Evolutionary conservation across 2,329 filamentous ascomycete genomes (phyloP).

Genomic region (Podosphaera aphanis): DNA sequence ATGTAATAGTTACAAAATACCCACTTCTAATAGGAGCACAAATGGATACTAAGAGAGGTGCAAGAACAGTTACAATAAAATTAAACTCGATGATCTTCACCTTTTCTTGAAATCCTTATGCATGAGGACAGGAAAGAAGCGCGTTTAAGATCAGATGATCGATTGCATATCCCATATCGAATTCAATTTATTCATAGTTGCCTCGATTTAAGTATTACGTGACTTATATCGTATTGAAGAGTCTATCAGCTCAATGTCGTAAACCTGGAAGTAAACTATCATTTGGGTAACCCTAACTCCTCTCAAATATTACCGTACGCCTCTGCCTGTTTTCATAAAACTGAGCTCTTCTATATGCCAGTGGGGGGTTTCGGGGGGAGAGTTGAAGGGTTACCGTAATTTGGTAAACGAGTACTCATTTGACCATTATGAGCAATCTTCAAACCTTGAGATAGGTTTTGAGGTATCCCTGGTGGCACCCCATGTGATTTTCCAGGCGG

Average conservation of each 20-base stretch:
- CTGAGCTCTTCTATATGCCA: conserved; percentile 12
- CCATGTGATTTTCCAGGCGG: conserved; percentile 9
- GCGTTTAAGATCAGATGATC: conserved; percentile 22
- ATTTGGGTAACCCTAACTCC: conserved; percentile 15
- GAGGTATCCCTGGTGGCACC: conserved; percentile 10
- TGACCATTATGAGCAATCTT: conserved; percentile 12
- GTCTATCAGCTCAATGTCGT: conserved; percentile 14
- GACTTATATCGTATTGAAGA: conserved; percentile 4
- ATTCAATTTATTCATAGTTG: conserved; percentile 8
- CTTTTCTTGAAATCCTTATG: conserved; percentile 6
- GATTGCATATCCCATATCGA: conserved; percentile 16
- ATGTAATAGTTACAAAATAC: no score
- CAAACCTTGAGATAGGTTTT: conserved; percentile 9
- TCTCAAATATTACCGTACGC: conserved; percentile 17
- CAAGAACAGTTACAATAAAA: conserved; percentile 19
- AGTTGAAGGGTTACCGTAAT: conserved; percentile 29
- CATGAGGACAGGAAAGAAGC: conserved; percentile 17
- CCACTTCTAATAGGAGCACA: no score
- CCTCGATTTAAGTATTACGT: conserved; percentile 3
- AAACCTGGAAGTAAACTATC: conserved; percentile 13
- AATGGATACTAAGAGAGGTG: conserved; percentile 27
- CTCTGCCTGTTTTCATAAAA: conserved; percentile 12
- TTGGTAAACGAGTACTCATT: conserved; percentile 26
- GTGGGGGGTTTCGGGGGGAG: conserved; percentile 31
- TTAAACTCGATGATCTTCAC: background rate